Base-by-base conservation (phyloP, 345 rosid species). In the Lagerstroemia speciosa region DNA sequence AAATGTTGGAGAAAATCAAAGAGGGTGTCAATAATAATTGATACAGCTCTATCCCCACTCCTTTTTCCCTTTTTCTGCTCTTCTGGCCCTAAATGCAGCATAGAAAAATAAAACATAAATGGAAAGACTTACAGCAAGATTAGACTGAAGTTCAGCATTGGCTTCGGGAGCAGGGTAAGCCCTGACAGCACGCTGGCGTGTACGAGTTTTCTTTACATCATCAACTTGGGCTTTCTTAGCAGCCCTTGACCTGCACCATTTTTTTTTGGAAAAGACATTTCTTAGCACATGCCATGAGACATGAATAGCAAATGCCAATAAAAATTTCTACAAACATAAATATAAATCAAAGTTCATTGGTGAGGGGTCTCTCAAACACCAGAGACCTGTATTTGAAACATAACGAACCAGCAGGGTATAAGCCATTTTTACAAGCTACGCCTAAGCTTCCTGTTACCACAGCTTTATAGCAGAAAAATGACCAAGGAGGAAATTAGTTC, bases 131-230 rank as follows among this genome's bases (percentile, higher is more conserved):
- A 67, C 58, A 52, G 50, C 53, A 14, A 55, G 50, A 67, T 67
- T 67, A 16, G 30, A 20, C 26, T 84, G 90, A 70, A 85, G 83
- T 74, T 87, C 93, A 9, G 93, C 90, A 69, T 87, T 87, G 72
- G 93, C 90, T 67, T 83, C 88, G 16, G 90, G 90, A 15, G 84
- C 90, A 60, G 90, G 86, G 69, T 82, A 74, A 72, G 79, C 87
- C 75, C 87, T 76, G 8, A 71, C 71, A 75, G 81, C 73, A 46
- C 89, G 82, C 52, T 50, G 27, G 29, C 93, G 93, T 68, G 82
- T 67, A 31, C 90, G 84, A 27, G 76, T 67, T 79, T 85, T 87
- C 88, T 72, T 87, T 62, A 68, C 77, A 63, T 74, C 75, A 36
- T 83, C 89, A 22, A 70, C 84, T 69, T 82, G 84, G 61, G 80